These are phyloP conservation scores for Podaxis sp. DNA, from an alignment of 768 basidiomycete species.

Conservation along the genomic window DNA sequence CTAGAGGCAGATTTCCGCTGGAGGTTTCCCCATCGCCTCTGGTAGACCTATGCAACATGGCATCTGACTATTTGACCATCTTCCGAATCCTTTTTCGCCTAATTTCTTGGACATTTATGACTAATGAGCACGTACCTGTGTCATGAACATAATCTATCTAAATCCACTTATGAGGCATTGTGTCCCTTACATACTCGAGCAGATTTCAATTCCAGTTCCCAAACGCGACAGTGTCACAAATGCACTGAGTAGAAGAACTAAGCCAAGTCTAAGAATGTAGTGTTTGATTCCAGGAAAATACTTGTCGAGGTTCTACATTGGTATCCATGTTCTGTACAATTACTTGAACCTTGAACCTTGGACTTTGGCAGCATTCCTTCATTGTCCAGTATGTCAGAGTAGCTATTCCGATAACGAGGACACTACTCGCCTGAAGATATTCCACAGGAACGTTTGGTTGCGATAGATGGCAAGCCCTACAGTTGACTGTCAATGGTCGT, in stretches of 20 bases:
- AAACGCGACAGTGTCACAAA: too few relatives aligned
- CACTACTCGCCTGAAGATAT: constrained; percentile 45
- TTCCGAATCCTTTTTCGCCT: not conserved
- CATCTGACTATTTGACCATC: not conserved
- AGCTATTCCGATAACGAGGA: not conserved
- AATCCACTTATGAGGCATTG: too few relatives aligned
- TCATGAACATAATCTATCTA: too few relatives aligned
- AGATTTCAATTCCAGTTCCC: not conserved
- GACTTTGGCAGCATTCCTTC: constrained; percentile 34
- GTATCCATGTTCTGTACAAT: not conserved
- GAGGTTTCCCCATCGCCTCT: constrained; percentile 36
- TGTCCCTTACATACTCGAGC: not conserved
- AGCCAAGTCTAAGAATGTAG: too few relatives aligned
- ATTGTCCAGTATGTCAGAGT: constrained; percentile 7
- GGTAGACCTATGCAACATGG: constrained; percentile 4
- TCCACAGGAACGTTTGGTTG: constrained; percentile 52
- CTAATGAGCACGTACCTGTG: too few relatives aligned
- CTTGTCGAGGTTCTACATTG: not conserved
- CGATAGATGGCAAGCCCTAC: constrained; percentile 50
- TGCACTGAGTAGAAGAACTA: too few relatives aligned
- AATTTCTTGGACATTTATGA: not conserved
- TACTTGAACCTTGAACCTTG: constrained; percentile 32
- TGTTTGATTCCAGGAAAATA: too few relatives aligned
- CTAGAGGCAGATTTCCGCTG: constrained; percentile 73
- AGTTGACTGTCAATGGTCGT: not conserved